Evolutionary conservation across 2,329 filamentous ascomycete species (phyloP), one percentile per base, ranked within the genome.

Genomic region (Pleoardoris graminearum): DNA sequence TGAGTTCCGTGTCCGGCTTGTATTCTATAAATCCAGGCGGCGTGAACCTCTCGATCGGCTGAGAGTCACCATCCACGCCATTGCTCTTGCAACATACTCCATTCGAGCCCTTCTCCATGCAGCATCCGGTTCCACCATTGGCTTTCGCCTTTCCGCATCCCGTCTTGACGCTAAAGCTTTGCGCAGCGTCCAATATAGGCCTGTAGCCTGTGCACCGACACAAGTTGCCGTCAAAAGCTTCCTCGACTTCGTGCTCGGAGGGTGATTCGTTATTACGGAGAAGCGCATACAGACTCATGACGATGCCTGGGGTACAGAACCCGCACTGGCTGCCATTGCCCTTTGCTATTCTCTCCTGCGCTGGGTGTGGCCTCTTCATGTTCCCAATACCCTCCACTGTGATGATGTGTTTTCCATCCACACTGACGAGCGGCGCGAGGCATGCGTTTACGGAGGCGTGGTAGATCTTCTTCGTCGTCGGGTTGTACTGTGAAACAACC

Each of bases 401-500:
- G 69, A 99, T 92, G 67, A 97, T 91, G 82, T 99, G 94, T 73
- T 99, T 99, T 38, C 94, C 94, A 72, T 97, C 94, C 37, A 97
- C 84, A 66, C 91, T 96, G 61, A 91, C 89, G 41, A 99, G 81
- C 6, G 94, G 94, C 10, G 94, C 93, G 47, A 99, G 80, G 71
- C 94, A 99, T 36, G 94, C 94, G 71, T 99, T 99, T 54, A 97
- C 90, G 48, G 90, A 95, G 51, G 94, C 94, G 79, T 99, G 93
- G 69, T 97, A 97, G 63, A 97, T 90, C 71, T 89, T 84, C 67
- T 90, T 90, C 5, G 92, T 97, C 3, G 91, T 96, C 1, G 91
- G 91, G 68, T 97, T 97, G 69, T 88, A 87, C 73, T 97, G 92
- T 57, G 91, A 96, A 35, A 99, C 83, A 25, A 99, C 82, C 80